These are phyloP conservation scores for Apiotrichum montevideense DNA, from an alignment of 1,284 basidiomycete species.

Conservation along the genomic window DNA sequence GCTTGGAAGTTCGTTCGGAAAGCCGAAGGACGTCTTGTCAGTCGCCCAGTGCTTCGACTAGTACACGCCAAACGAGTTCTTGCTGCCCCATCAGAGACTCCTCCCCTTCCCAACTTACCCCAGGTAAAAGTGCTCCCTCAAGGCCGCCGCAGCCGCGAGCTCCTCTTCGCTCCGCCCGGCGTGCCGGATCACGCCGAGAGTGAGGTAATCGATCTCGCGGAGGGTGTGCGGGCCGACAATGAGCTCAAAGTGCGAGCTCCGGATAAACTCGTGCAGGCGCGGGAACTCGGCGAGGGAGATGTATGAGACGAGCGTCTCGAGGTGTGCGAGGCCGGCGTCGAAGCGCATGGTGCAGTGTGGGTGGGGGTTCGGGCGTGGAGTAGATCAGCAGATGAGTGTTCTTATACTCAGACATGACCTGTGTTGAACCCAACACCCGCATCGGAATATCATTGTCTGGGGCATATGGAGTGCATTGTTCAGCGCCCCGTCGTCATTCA, in stretches of 20 bases:
- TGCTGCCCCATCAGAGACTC: too few species aligned
- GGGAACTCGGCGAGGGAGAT: constrained; percentile 1
- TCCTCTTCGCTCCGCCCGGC: not conserved
- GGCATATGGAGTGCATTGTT: too few species aligned
- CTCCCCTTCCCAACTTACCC: not conserved
- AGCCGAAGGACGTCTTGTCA: too few species aligned
- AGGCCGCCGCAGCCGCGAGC: not conserved
- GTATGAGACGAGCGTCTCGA: not conserved
- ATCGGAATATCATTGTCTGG: too few species aligned
- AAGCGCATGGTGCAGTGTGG: not conserved
- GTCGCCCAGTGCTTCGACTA: too few species aligned
- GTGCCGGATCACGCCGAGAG: not conserved
- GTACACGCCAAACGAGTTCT: too few species aligned
- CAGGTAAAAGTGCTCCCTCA: not conserved
- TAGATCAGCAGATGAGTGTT: too few species aligned
- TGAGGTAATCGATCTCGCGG: not conserved
- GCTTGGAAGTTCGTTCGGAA: too few species aligned
- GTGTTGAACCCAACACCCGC: too few species aligned
- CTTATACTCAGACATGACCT: too few species aligned
- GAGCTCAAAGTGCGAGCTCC: not conserved
- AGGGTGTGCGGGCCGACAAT: not conserved
- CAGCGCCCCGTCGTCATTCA: too few species aligned
- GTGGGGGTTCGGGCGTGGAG: not conserved
- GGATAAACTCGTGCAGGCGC: not conserved
- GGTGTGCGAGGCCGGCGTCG: not conserved